Evolutionary conservation across 2,329 filamentous ascomycete species (phyloP).

Genomic region (Fusarium circinatum): DNA sequence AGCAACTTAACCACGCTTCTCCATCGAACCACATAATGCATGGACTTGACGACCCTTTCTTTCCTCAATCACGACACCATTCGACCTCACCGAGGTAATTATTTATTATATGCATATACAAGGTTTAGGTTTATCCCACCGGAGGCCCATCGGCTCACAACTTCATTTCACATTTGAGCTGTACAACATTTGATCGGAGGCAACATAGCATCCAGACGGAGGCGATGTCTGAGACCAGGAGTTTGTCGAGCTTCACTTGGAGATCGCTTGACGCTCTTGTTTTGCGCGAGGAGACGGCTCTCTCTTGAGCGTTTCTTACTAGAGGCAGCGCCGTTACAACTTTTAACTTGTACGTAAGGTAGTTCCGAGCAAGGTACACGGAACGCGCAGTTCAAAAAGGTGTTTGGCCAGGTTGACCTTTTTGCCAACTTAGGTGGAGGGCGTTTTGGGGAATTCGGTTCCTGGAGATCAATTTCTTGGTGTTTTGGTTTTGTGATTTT

Average conservation of each 20-base stretch:
- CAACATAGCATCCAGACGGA: constrained; percentile 33
- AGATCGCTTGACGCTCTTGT: constrained; percentile 27
- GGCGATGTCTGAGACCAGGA: constrained; percentile 33
- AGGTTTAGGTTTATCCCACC: constrained; percentile 20
- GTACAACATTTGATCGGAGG: constrained; percentile 46
- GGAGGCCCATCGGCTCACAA: constrained; percentile 26
- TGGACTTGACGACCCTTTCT: constrained; percentile 37
- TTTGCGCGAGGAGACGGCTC: constrained; percentile 13
- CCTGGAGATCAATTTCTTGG: constrained; percentile 43
- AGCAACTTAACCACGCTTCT: constrained; percentile 10
- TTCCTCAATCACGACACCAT: constrained; percentile 29
- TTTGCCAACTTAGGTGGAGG: constrained; percentile 39
- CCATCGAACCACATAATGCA: constrained; percentile 12
- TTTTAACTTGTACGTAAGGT: constrained; percentile 53
- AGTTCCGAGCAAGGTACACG: constrained; percentile 47
- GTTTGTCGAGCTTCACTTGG: constrained; percentile 20
- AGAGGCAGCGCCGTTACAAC: constrained; percentile 19
- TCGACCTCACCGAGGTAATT: constrained; percentile 11
- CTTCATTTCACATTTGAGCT: constrained; percentile 39
- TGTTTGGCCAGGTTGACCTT: constrained; percentile 51
- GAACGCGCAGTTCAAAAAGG: constrained; percentile 58
- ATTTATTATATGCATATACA: constrained; percentile 41
- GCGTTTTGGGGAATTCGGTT: constrained; percentile 43
- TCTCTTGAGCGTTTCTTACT: constrained; percentile 12
- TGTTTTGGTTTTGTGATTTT: constrained; percentile 40